Conservation (phyloP, 371 early-diverging fungal genomes). For the Mortierella sp. region DNA sequence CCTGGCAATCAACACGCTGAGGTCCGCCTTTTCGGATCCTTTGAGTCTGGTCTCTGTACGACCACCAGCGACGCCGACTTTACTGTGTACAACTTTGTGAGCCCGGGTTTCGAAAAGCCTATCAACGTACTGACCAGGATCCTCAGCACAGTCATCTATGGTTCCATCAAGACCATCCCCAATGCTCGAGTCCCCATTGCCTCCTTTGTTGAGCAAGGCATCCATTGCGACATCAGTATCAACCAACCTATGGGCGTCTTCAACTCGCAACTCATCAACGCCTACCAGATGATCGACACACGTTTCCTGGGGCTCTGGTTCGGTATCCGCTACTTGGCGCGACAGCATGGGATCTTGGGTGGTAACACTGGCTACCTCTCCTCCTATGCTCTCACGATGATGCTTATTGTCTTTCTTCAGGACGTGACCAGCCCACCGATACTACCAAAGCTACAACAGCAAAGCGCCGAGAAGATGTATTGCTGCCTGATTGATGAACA, state of each 20-base stretch:
- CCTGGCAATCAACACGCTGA: neutral
- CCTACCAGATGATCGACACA: slow-evolving; percentile 66
- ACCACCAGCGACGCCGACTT: slow-evolving; percentile 11
- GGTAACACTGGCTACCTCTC: neutral
- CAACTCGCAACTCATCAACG: slow-evolving; percentile 70
- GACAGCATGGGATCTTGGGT: neutral
- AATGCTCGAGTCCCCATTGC: slow-evolving; percentile 74
- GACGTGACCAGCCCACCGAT: neutral
- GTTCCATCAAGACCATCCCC: neutral
- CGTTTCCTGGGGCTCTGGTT: slow-evolving; percentile 71
- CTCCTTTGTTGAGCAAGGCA: slow-evolving; percentile 70
- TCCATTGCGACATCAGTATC: slow-evolving; percentile 71
- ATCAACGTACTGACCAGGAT: neutral
- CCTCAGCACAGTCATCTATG: neutral
- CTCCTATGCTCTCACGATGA: neutral
- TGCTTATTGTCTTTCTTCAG: neutral
- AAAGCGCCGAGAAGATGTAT: neutral
- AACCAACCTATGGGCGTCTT: slow-evolving; percentile 68
- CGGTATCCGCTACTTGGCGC: slow-evolving; percentile 59
- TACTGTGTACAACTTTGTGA: neutral
- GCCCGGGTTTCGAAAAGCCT: neutral
- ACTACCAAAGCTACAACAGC: slow-evolving; percentile 14
- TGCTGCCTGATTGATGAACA: neutral
- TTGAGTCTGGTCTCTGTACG: neutral
- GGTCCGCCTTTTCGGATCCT: slow-evolving; percentile 5